These are phyloP conservation scores for Leonotis leonurus DNA, from an alignment of 257 asterid genomes.

Conservation along the genomic window DNA sequence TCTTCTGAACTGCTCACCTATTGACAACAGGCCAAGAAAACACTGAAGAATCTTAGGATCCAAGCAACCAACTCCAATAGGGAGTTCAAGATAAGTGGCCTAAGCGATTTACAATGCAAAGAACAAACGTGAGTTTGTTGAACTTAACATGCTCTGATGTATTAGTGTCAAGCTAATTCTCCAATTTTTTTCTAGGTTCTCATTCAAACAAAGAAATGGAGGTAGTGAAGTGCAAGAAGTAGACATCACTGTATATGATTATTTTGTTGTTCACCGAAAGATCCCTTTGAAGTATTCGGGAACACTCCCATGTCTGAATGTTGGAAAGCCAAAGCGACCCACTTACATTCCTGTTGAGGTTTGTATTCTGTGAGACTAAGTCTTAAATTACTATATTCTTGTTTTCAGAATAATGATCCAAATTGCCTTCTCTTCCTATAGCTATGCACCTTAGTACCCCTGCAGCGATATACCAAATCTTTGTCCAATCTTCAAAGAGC, in stretches of 20 bases:
- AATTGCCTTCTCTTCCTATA: slow-evolving; percentile 11
- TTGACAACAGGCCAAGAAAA: slow-evolving; percentile 48
- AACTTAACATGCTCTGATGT: neutral
- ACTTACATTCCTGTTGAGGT: slow-evolving; percentile 68
- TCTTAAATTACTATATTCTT: neutral
- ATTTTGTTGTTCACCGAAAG: slow-evolving; percentile 32
- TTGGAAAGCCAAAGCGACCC: slow-evolving; percentile 61
- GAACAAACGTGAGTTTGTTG: slow-evolving; percentile 39
- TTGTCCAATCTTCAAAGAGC: slow-evolving; percentile 54
- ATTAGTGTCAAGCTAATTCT: neutral
- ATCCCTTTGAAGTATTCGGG: slow-evolving; percentile 33
- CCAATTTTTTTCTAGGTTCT: slow-evolving; percentile 30
- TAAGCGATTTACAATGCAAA: slow-evolving; percentile 46
- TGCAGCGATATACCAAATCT: slow-evolving; percentile 69
- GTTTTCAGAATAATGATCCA: neutral
- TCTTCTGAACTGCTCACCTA: neutral
- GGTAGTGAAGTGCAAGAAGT: slow-evolving; percentile 18
- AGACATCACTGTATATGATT: slow-evolving; percentile 49
- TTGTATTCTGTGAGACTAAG: neutral
- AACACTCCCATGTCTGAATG: slow-evolving; percentile 55
- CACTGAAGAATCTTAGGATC: slow-evolving; percentile 51
- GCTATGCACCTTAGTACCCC: slow-evolving; percentile 56
- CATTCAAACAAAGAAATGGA: slow-evolving; percentile 33
- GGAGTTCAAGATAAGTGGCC: slow-evolving; percentile 56
- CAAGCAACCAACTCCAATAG: slow-evolving; percentile 28